Conservation (phyloP, 768 basidiomycete species). For the Cantharellus cinnabarinus region DNA sequence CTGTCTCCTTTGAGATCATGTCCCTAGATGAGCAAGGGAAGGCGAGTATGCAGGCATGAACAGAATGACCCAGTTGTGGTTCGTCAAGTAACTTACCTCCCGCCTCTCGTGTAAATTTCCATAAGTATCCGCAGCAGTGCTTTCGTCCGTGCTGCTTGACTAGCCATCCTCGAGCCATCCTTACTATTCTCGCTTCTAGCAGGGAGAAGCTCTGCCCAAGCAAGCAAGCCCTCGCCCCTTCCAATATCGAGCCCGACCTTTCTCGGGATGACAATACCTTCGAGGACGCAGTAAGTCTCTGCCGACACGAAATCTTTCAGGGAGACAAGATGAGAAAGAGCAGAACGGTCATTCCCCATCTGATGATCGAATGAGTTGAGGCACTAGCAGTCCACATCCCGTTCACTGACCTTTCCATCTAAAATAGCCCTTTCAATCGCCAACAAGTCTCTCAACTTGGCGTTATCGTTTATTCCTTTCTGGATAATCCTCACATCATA, state of each 20-base stretch:
- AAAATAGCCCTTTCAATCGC: conserved; percentile 59
- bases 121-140: conserved; percentile 48
- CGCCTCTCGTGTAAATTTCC: conserved; percentile 63
- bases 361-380: conserved; percentile 10
- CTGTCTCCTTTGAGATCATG: conserved; percentile 34
- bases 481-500: conserved; percentile 37
- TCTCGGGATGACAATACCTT: conserved; percentile 50
- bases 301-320: conserved; percentile 59
- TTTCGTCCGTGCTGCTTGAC: conserved; percentile 27
- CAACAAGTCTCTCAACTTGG: conserved; percentile 23
- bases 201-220: conserved; percentile 33
- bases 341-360: conserved; percentile 39
- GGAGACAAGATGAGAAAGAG: conserved; percentile 45
- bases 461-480: conserved; percentile 23
- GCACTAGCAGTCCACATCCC: background rate
- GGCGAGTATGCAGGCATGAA: background rate
- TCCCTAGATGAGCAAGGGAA: conserved; percentile 21
- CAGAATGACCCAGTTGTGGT: background rate
- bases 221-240: conserved; percentile 28
- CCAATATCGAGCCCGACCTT: conserved; percentile 34
- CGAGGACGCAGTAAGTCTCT: conserved; percentile 68
- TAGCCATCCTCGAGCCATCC: conserved; percentile 17
- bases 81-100: conserved; percentile 15
- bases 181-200: conserved; percentile 11
- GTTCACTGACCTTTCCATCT: conserved; percentile 43